Evolutionary conservation across 2,329 filamentous ascomycete genomes (phyloP).

Genomic region (Harringtonia aguacate): DNA sequence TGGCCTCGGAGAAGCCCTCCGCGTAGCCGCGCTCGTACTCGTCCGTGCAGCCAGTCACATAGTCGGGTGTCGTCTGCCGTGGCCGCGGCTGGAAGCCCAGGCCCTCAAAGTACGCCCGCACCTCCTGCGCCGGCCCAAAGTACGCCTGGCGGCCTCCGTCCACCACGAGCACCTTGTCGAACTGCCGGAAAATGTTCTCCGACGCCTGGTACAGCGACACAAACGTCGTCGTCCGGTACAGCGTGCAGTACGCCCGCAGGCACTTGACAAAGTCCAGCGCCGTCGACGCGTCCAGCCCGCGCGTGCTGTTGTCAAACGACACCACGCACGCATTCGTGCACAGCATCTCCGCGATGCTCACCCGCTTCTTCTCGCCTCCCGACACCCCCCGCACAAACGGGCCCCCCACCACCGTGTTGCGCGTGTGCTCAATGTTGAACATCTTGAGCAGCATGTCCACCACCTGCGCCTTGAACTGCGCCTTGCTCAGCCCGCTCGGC

Average conservation of each 20-base stretch:
- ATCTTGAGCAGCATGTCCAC: constrained; percentile 69
- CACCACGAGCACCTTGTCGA: constrained; percentile 78
- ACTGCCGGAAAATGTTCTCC: constrained; percentile 67
- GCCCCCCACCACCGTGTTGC: constrained; percentile 75
- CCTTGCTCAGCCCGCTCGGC: constrained; percentile 59
- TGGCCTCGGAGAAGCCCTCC: constrained; percentile 49
- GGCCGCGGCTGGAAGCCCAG: constrained; percentile 67
- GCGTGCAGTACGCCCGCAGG: constrained; percentile 69
- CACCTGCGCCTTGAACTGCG: constrained; percentile 62
- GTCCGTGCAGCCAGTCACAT: constrained; percentile 72
- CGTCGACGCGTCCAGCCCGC: constrained; percentile 45
- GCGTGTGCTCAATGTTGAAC: constrained; percentile 89
- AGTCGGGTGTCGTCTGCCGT: constrained; percentile 72
- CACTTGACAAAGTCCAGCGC: constrained; percentile 46
- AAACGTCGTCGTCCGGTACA: constrained; percentile 75
- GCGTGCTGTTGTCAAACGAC: constrained; percentile 60
- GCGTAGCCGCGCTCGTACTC: constrained; percentile 74
- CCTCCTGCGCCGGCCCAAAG: constrained; percentile 58
- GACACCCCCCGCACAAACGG: constrained; percentile 70
- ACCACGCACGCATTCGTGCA: constrained; percentile 60
- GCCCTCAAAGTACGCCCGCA: constrained; percentile 63
- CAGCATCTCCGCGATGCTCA: constrained; percentile 77
- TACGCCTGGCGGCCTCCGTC: constrained; percentile 67
- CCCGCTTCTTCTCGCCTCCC: constrained; percentile 69
- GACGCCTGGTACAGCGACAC: constrained; percentile 81